phyloP scores from a whole-genome alignment of 2,329 filamentous ascomycete species.

The Colletotrichum godetiae region DNA sequence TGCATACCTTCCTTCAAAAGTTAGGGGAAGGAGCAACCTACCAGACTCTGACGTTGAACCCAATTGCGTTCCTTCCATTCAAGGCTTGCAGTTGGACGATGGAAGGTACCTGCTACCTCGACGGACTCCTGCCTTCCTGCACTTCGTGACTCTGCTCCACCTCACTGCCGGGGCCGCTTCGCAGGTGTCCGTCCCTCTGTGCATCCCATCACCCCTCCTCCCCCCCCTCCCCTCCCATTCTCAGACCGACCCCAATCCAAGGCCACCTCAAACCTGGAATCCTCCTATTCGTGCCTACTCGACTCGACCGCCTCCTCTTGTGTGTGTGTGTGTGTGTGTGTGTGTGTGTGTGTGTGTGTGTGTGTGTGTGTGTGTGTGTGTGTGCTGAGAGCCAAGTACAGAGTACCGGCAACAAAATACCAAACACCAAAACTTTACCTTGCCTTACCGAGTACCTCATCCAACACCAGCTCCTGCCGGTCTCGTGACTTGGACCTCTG shows the following conservation, averaged over 20 bases:
- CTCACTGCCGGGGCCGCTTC: neutral
- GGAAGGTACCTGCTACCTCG: neutral
- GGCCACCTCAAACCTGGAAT: neutral
- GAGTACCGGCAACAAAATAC: neutral
- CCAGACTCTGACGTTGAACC: neutral
- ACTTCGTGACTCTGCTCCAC: neutral
- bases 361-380: neutral
- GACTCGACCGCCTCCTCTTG: neutral
- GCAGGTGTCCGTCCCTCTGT: neutral
- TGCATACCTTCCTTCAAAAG: no score
- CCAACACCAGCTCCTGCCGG: neutral
- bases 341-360: neutral
- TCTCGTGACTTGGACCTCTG: constrained; percentile 30
- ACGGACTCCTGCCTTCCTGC: neutral
- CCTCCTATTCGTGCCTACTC: neutral
- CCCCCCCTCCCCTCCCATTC: neutral
- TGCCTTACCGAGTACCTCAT: no score
- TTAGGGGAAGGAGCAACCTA: no score
- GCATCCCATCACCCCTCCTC: neutral
- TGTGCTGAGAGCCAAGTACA: neutral
- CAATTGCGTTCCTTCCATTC: neutral
- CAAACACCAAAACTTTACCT: neutral
- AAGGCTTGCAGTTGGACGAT: neutral
- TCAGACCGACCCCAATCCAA: neutral
- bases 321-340: neutral